These are phyloP conservation scores for Apodospora peruviana DNA, from an alignment of 495 filamentous ascomycete genomes.

Conservation along the genomic window DNA sequence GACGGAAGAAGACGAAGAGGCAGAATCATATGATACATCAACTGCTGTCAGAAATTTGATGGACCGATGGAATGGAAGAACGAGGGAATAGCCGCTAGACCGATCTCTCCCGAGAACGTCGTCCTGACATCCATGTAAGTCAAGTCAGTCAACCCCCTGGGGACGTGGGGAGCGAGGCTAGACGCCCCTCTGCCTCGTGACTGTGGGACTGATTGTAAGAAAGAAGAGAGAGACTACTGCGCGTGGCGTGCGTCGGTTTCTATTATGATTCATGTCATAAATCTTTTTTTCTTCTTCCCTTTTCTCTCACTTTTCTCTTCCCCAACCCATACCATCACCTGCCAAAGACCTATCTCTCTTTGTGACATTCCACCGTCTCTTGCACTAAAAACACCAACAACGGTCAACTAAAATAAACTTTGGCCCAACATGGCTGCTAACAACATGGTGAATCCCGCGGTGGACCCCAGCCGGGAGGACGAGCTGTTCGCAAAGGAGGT, in stretches of 20 bases:
- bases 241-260: not conserved
- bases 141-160: not conserved
- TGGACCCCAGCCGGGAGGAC: constrained; percentile 69
- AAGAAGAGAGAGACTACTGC: not conserved
- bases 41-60: not conserved
- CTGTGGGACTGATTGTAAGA: constrained; percentile 1
- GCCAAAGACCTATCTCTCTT: no score
- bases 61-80: not conserved
- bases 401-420: no score
- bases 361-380: no score
- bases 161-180: not conserved
- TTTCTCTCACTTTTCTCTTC: constrained; percentile 8
- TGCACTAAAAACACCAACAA: no score
- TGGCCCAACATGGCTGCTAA: constrained; percentile 46
- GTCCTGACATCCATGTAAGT: not conserved
- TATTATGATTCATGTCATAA: not conserved
- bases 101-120: constrained; percentile 22
- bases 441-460: constrained; percentile 47
- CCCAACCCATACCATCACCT: not conserved
- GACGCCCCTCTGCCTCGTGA: not conserved
- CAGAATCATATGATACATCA: not conserved
- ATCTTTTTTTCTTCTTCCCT: constrained; percentile 1
- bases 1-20: not conserved
- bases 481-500: constrained; percentile 75
- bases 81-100: constrained; percentile 24